Evolutionary conservation across 2,329 filamentous ascomycete genomes (phyloP).

Genomic region (Clonostachys rosea): DNA sequence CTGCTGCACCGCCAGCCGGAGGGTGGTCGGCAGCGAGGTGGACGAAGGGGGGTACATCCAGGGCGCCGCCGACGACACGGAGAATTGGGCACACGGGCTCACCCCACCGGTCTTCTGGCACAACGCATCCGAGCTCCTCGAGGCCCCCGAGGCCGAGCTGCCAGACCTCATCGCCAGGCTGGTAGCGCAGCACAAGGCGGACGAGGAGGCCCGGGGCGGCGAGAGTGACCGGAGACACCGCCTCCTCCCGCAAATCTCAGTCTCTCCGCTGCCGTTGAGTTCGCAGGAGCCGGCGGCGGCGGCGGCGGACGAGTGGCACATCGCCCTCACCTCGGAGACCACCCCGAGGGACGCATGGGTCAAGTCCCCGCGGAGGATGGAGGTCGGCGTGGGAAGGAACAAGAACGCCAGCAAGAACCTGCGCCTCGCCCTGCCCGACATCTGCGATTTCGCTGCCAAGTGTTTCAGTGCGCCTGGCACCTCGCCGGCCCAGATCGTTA

Average conservation of each 20-base stretch:
- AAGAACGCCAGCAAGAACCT: conserved; percentile 83
- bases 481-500: conserved; percentile 29
- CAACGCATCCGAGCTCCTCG: conserved; percentile 56
- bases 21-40: conserved; percentile 58
- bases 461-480: conserved; percentile 20
- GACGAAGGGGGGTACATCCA: conserved; percentile 74
- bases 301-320: conserved; percentile 8
- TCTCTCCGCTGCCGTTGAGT: conserved; percentile 23
- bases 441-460: conserved; percentile 49
- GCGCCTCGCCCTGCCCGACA: conserved; percentile 61
- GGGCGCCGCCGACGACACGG: conserved; percentile 90
- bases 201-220: conserved; percentile 5
- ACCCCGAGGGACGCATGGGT: conserved; percentile 38
- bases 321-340: conserved; percentile 33
- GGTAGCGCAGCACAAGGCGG: conserved; percentile 1
- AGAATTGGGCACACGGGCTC: conserved; percentile 84
- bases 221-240: background rate
- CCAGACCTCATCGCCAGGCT: conserved; percentile 36
- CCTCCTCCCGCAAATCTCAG: conserved; percentile 29
- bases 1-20: conserved; percentile 78
- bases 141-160: conserved; percentile 60
- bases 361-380: conserved; percentile 29
- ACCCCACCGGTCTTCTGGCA: conserved; percentile 79
- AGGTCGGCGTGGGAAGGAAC: conserved; percentile 63
- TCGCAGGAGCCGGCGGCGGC: background rate